Evolutionary conservation across 345 rosid genomes (phyloP), one percentile per base, ranked within the genome.

Genomic region (Salix exigua): DNA sequence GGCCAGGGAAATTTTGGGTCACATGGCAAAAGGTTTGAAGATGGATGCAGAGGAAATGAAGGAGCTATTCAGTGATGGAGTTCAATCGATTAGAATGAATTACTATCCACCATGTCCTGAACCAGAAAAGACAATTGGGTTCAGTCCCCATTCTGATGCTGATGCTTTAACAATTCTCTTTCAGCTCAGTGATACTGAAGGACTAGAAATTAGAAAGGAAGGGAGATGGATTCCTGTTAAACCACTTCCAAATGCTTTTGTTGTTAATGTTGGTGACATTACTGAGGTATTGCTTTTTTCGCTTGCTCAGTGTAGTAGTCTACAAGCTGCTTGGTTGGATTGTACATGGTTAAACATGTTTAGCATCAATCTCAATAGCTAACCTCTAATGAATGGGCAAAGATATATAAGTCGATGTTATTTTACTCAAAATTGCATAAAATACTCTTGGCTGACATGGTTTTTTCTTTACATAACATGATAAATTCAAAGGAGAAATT

Each of bases 41-140:
- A 88, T 91, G 82, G 91, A 88, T 13, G 40, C 46, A 7, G 74
- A 88, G 46, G 92, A 91, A 37, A 83, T 88, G 76, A 38, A 66
- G 44, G 88, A 79, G 65, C 21, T 84, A 51, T 86, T 86, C 58
- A 48, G 14, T 6, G 83, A 82, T 8, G 90, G 90, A 60, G 75
- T 82, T 71, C 90, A 85, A 71, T 19, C 90, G 40, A 77, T 85
- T 73, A 86, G 88, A 73, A 88, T 88, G 83, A 88, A 86, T 71
- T 86, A 84, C 80, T 88, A 88, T 67, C 91, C 88, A 17, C 85
- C 86, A 42, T 86, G 91, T 61, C 91, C 91, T 18, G 74, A 84
- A 75, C 87, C 89, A 25, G 81, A 84, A 38, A 78, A 68, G 77
- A 76, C 87, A 17, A 76, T 88, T 23, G 91, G 89, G 10, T 81